Evolutionary conservation across 805 yeast genomes (phyloP).

Genomic region (Saccharomycopsis fibuligera): DNA sequence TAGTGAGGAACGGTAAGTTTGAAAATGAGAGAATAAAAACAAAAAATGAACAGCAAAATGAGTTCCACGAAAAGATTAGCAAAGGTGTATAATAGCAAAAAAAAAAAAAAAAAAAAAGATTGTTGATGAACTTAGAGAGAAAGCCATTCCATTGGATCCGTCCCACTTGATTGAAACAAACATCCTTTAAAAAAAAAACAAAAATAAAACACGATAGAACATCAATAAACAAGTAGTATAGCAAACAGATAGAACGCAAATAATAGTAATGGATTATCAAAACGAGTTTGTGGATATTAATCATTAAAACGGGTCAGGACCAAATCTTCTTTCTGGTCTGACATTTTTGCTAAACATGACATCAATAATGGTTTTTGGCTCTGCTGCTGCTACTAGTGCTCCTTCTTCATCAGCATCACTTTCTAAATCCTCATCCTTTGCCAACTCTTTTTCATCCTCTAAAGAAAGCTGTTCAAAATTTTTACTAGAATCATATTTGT

Average conservation of each 20-base stretch:
- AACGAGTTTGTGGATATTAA: neutral
- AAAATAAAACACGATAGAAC: neutral
- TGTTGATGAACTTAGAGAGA: neutral
- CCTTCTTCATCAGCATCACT: neutral
- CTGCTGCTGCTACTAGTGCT: neutral
- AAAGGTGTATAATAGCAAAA: neutral
- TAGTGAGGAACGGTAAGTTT: no score
- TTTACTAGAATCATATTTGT: conserved; percentile 12
- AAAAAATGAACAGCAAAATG: neutral
- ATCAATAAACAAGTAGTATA: neutral
- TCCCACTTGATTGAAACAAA: no score
- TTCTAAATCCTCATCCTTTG: neutral
- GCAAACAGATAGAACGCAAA: no score
- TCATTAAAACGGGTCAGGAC: conserved; percentile 11
- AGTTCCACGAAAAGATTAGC: neutral
- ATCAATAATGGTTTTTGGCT: conserved; percentile 9
- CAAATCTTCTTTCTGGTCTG: conserved; percentile 15
- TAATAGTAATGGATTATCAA: neutral
- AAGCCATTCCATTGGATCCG: no score
- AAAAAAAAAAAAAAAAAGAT: no score
- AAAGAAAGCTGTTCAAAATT: conserved; percentile 11
- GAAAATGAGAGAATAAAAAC: neutral
- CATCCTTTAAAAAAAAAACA: no score
- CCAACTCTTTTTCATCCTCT: neutral
- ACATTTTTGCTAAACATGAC: conserved; percentile 10